These are phyloP conservation scores for Penicillium decumbens DNA, from an alignment of 2,329 filamentous ascomycete genomes.

Conservation along the genomic window DNA sequence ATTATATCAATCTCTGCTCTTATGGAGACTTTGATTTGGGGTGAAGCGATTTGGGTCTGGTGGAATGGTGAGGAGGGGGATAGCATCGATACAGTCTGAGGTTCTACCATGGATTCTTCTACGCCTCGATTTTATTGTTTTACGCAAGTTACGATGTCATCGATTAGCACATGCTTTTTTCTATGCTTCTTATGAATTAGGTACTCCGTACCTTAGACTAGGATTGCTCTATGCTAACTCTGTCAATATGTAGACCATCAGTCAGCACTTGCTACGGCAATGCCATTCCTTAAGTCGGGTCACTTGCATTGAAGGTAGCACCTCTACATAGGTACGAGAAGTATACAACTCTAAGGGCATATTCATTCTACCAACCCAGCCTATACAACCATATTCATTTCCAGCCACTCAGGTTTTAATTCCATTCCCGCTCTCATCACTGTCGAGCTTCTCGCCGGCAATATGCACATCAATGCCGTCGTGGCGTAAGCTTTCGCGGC, in stretches of 20 bases:
- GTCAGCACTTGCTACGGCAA: neutral
- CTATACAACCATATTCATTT: neutral
- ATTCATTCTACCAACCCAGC: neutral
- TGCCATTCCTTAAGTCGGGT: neutral
- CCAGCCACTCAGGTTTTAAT: conserved; percentile 5
- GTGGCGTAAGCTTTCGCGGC: conserved; percentile 25
- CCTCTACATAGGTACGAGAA: neutral
- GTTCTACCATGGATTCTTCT: too few relatives aligned
- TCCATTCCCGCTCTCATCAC: conserved; percentile 23
- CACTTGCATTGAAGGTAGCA: neutral
- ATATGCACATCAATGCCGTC: conserved; percentile 15
- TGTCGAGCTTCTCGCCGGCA: conserved; percentile 19
- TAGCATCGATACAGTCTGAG: neutral
- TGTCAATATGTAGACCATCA: too few relatives aligned
- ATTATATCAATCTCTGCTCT: neutral
- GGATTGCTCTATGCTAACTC: too few relatives aligned
- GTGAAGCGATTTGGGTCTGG: conserved; percentile 10
- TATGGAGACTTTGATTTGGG: conserved; percentile 6
- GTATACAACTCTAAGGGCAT: neutral
- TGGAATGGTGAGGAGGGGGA: conserved; percentile 7
- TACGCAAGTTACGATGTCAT: neutral
- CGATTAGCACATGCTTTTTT: neutral
- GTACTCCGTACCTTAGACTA: too few relatives aligned
- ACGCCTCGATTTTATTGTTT: neutral
- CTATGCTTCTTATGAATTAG: neutral